Conservation (phyloP, 2,329 filamentous ascomycete species). For the Hypoxylon sp. region DNA sequence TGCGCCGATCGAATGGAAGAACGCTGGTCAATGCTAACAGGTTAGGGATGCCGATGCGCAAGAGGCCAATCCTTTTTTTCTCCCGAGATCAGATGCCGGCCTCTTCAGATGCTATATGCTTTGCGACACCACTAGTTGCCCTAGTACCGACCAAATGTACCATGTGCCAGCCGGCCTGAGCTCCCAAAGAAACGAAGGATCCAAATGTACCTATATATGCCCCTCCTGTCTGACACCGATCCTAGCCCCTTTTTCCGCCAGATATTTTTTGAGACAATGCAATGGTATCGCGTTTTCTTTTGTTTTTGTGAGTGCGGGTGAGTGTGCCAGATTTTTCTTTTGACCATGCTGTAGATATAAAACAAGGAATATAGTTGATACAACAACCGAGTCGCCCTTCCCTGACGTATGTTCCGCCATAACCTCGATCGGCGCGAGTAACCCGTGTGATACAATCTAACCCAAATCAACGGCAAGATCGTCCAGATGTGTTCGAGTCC, state of each 20-base stretch:
- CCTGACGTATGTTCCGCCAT: constrained; percentile 28
- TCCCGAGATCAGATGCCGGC: constrained; percentile 39
- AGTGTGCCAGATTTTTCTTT: constrained; percentile 37
- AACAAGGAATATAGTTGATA: constrained; percentile 43
- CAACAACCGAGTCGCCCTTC: constrained; percentile 37
- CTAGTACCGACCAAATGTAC: constrained; percentile 44
- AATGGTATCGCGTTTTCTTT: constrained; percentile 44
- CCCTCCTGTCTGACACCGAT: constrained; percentile 39
- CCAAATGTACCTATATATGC: constrained; percentile 43
- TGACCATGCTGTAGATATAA: constrained; percentile 39
- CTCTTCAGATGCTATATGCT: constrained; percentile 46
- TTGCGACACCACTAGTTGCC: constrained; percentile 40
- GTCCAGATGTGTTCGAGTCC: constrained; percentile 23
- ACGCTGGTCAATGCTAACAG: constrained; percentile 46
- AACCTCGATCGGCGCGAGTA: constrained; percentile 12
- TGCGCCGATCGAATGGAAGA: constrained; percentile 44
- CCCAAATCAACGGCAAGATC: constrained; percentile 28
- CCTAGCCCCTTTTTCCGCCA: constrained; percentile 37
- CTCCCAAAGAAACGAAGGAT: constrained; percentile 45
- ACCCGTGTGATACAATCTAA: constrained; percentile 4
- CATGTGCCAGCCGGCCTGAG: constrained; percentile 45
- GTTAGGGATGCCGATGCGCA: constrained; percentile 42
- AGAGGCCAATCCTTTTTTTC: constrained; percentile 35
- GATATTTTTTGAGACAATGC: constrained; percentile 37
- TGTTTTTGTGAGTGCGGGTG: constrained; percentile 27